Conservation (phyloP, 768 basidiomycete genomes). For the Fibroporia radiculosa region DNA sequence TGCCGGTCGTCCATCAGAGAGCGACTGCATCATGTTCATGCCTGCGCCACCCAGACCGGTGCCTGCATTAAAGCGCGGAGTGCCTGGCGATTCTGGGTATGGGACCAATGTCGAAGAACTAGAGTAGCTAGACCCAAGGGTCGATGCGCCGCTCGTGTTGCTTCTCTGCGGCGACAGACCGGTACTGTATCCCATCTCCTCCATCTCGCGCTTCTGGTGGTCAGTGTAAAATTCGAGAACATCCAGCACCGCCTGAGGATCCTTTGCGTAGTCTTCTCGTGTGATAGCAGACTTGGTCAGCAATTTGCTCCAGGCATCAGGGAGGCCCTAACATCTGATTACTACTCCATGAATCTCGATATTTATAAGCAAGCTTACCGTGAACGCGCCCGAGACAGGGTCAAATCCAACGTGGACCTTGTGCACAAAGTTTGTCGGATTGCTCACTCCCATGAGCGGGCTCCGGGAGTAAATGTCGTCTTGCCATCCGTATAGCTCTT, state of each 20-base stretch:
- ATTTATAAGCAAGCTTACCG: slow-evolving; percentile 44
- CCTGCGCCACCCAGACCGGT: slow-evolving; percentile 78
- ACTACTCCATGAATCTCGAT: not conserved
- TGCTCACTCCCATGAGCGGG: slow-evolving; percentile 88
- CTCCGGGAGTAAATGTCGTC: slow-evolving; percentile 93
- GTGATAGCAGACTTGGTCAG: slow-evolving; percentile 97
- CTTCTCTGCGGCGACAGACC: slow-evolving; percentile 10
- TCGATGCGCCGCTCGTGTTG: slow-evolving; percentile 3
- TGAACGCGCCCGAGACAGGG: slow-evolving; percentile 88
- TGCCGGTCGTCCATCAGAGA: slow-evolving; percentile 27
- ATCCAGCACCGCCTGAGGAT: slow-evolving; percentile 95
- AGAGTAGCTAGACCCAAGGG: slow-evolving; percentile 2
- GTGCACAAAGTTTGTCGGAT: slow-evolving; percentile 97
- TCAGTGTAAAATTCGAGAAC: slow-evolving; percentile 99
- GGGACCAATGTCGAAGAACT: slow-evolving; percentile 22
- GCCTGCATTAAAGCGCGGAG: slow-evolving; percentile 83
- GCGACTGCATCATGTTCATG: slow-evolving; percentile 36
- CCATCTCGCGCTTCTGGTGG: slow-evolving; percentile 90
- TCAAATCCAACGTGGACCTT: slow-evolving; percentile 98
- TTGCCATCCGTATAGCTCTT: slow-evolving; percentile 97
- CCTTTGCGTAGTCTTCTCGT: slow-evolving; percentile 92
- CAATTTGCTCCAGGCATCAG: slow-evolving; percentile 96
- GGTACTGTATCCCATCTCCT: slow-evolving; percentile 40
- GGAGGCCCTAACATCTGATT: slow-evolving; percentile 61
- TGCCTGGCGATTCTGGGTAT: slow-evolving; percentile 30